Evolutionary conservation across 1,284 basidiomycete species (phyloP), one percentile per base, ranked within the genome.

Genomic region (Microbotryum silenes-acaulis): DNA sequence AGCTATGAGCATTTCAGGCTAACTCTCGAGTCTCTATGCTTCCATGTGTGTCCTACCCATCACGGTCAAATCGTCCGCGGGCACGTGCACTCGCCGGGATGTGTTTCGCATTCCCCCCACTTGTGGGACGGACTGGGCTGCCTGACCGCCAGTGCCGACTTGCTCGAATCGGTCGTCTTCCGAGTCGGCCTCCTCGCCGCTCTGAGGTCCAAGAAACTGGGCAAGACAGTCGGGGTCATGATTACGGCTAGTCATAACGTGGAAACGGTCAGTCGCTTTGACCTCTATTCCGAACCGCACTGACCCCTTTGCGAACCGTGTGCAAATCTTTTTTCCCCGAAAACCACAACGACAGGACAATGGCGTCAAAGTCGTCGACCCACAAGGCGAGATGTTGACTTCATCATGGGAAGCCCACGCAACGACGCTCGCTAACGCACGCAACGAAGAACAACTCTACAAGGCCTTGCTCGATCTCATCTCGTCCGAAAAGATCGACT

Each of bases 161-260:
- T 82, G 46, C 83, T 99, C n/a, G 91, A 94, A 70, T 89, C 88
- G 37, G 92, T 94, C 45, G 81, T 97, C 68, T 97, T 96, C 79
- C 83, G 92, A 68, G 88, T 96, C 12, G 96, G 91, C 8, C 79
- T 98, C 47, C 81, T 99, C 25, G 94, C 94, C 51, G 89, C 83
- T 5, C 80, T 99, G 49, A 80, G 96, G 63, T 96, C 91, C 77
- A 94, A 89, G 78, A 86, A 84, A 68, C 79, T 93, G 45, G 93
- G 96, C 53, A 88, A 87, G 74, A 87, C 86, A 44, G 88, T 98
- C 72, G 96, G 96, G 37, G 88, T 98, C 25, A 98, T 99, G 96
- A 87, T 99, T 72, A 99, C 96, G 46, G 96, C 96, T 5, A 96
- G 91, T 27, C 96, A 99, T 78, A 99, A 99, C 75, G 94, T 94